These are phyloP conservation scores for Kwoniella newhampshirensis DNA, from an alignment of 768 basidiomycete species.

Conservation along the genomic window DNA sequence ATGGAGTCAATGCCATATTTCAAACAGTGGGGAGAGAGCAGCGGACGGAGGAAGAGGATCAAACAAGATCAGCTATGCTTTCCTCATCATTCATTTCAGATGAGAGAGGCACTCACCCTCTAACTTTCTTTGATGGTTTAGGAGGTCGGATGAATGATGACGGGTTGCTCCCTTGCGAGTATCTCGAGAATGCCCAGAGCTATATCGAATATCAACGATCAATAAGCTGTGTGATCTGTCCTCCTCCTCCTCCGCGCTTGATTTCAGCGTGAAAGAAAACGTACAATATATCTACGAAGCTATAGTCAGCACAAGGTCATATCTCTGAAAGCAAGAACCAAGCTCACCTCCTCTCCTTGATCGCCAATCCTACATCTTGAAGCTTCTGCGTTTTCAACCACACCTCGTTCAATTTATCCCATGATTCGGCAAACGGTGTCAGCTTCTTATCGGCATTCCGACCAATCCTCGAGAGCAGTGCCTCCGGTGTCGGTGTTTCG, in stretches of 20 bases:
- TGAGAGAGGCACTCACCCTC: slow-evolving; percentile 49
- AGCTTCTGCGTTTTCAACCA: slow-evolving; percentile 34
- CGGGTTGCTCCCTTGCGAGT: slow-evolving; percentile 33
- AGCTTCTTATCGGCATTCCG: slow-evolving; percentile 37
- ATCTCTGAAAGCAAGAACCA: not conserved
- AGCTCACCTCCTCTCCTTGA: slow-evolving; percentile 44
- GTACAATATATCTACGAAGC: slow-evolving; percentile 31
- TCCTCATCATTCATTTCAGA: too few species aligned
- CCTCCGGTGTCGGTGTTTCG: slow-evolving; percentile 30
- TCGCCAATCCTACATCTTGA: slow-evolving; percentile 31
- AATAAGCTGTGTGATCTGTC: too few species aligned
- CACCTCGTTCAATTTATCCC: slow-evolving; percentile 37
- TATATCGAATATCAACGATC: slow-evolving; percentile 7
- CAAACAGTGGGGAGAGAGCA: not conserved
- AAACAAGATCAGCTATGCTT: too few species aligned
- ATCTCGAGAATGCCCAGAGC: slow-evolving; percentile 44
- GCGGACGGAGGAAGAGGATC: slow-evolving; percentile 1
- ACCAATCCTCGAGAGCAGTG: slow-evolving; percentile 35
- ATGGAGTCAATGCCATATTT: not conserved
- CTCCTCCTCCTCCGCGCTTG: too few species aligned
- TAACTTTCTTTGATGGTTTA: slow-evolving; percentile 37
- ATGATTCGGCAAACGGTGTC: slow-evolving; percentile 30
- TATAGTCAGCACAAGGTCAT: slow-evolving; percentile 1
- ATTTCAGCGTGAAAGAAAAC: too few species aligned
- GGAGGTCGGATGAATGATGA: slow-evolving; percentile 31